Evolutionary conservation across 352 stramenopile species (phyloP), one percentile per base, ranked within the genome.

Genomic region (Phytophthora lateralis): DNA sequence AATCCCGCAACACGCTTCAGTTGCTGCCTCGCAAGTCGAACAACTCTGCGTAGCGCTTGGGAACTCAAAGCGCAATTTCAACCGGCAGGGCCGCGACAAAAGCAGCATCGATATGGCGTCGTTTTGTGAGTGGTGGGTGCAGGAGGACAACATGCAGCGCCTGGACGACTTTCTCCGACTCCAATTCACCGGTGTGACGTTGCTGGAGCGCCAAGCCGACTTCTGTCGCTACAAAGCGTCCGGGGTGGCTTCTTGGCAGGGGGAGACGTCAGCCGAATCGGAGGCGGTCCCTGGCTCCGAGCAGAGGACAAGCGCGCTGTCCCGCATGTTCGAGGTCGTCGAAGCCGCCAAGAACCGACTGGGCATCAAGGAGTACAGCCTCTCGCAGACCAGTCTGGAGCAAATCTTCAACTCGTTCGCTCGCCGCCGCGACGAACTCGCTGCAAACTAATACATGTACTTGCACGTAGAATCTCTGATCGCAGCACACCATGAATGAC

Each of bases 381-480:
- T 97, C 7, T 92, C 74, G 3, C 88, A 97, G 64, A 97, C 90
- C 20, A 93, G 84, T 17, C 63, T 98, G 8, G 91, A 98, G 76
- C 90, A 97, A 64, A 95, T 98, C 47, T 98, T 98, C 77, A 97
- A 97, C 72, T 69, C 69, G 12, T 98, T 97, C 59, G 89, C 91
- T 20, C 75, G 71, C 32, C 69, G 42, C 18, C 21, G 17, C 15
- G 44, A 3, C 4, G 37, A 51, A 37, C 17, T 29, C 43, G 15
- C 14, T 6, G 9, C 15, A 50, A 35, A 37, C 15, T 18, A 35
- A 50, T 21, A 21, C 6, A 2, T 8, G 26, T 21, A 21, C 6
- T 4, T 8, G 26, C 26, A 29, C 26, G 26, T 29, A 29, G 21
- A 1, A 24, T 24, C 21, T 24, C 21, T 24, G 3, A 24, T 30